Evolutionary conservation across 441 rosid species (phyloP), one percentile per base, ranked within the genome.

Genomic region (Erodium chrysanthum): DNA sequence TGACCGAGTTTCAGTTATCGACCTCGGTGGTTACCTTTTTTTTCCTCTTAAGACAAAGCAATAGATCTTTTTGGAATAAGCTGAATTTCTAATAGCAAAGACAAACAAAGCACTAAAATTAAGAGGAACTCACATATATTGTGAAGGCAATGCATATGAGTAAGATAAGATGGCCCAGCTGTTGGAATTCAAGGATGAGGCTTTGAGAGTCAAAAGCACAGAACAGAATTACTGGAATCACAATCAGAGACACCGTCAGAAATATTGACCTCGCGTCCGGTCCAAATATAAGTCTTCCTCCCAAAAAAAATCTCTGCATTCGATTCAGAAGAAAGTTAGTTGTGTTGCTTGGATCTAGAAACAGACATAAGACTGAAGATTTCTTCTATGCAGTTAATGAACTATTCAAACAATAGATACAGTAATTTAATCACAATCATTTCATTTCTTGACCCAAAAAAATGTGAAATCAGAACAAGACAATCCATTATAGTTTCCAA

Each of bases 281-380:
- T 78, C 98, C 98, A 83, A 88, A 92, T 73, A 92, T 83, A 64
- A 92, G 84, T 80, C 98, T 87, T 70, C 98, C 98, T 52, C 74
- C 74, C 29, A 83, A 77, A 67, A 82, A 80, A 79, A 92, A 92
- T 84, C 84, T 76, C 96, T 90, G 89, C 71, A 82, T 20, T 21
- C 11, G 27, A 56, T 56, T 56, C 27, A 56, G 61, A 67, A 48
- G 61, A 65, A 74, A 29, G 56, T 12, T 17, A 7, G 21, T 17
- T 64, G 58, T 42, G 37, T 44, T 18, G 64, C 31, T 70, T 46
- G 10, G 7, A 66, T 6, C 0, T 48, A 5, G 59, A 17, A 52
- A 52, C 21, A 46, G 8, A 17, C 21, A 46, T 5, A 18, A 52
- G 20, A 48, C 7, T 48, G 20, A n/a, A 6, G 40, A 33, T 33